These are phyloP conservation scores for Acer negundo DNA, from an alignment of 345 rosid genomes.

Conservation along the genomic window DNA sequence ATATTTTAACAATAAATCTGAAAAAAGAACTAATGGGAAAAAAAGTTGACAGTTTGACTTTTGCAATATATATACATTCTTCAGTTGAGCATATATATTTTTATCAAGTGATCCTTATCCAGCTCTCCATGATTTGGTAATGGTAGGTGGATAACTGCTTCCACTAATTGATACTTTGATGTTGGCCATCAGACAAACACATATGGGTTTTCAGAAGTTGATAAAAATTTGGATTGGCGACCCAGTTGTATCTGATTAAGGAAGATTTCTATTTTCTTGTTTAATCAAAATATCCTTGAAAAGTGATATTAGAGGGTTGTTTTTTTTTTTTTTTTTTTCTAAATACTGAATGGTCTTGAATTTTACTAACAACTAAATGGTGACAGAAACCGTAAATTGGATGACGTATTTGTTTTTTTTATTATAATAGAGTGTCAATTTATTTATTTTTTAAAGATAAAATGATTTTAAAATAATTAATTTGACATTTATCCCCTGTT, in stretches of 20 bases:
- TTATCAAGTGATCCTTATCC: constrained; percentile 4
- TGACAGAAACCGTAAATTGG: no score
- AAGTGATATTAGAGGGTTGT: no score
- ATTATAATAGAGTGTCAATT: no score
- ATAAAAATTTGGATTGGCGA: not conserved
- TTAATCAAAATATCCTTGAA: not conserved
- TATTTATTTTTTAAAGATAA: no score
- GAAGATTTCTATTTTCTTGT: not conserved
- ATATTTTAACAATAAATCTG: not conserved
- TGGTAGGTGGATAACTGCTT: constrained; percentile 6
- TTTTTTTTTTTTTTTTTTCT: no score
- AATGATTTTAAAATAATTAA: no score
- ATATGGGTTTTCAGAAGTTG: not conserved
- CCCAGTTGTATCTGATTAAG: constrained; percentile 5
- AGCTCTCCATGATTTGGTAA: not conserved
- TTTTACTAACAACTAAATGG: no score
- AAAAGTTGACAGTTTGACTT: not conserved
- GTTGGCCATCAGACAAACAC: constrained; percentile 14
- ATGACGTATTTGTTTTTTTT: no score
- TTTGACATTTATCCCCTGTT: no score
- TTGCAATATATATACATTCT: not conserved
- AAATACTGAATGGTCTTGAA: no score
- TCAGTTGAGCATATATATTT: not conserved
- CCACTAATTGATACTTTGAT: not conserved
- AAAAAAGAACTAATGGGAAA: not conserved